Base-by-base conservation (phyloP, 495 filamentous ascomycete species). In the Copromyces sp. region DNA sequence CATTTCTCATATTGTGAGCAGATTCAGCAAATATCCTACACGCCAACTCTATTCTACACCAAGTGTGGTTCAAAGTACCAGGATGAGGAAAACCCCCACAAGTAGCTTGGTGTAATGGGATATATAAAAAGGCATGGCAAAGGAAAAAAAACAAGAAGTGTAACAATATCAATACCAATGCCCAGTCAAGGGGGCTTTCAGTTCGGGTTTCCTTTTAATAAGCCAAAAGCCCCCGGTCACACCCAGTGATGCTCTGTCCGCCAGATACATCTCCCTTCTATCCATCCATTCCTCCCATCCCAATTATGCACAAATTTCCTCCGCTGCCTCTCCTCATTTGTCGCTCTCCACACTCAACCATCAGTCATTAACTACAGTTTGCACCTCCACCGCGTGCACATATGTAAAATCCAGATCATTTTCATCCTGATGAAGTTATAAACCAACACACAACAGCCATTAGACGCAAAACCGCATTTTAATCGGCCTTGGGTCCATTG, bases 401-500 rank as follows among this genome's bases (percentile, higher is more conserved):
- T 65, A 65, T 65, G 53, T 65, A 35, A 65, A 65, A 65, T 65
- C 53, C 53, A 65, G 53, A 65, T 65, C 53, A 35, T 35, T 65
- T 65, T 65, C 29, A 35, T 65, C 53, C 53, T 37, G 53, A 35
- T 35, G 14, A 65, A 65, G 53, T 40, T 65, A 65, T 65, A 65
- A 65, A 65, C 53, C 53, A 65, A 65, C 53, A 65, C 39, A 40
- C 24, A 17, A 35, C 53, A 35, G 6, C 24, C 53, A 8, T 35
- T 4, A 65, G 53, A 8, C 32, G 5, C 14, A 32, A 35, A 29
- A 35, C 29, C 29, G 29, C 17, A 68, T 29, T 39, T 70, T 72
- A 75, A 39, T 77, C 75, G 3, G 39, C 69, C 73, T 75, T 77
- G 44, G 61, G 68, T 16, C 69, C 69, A 39, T 61, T 72, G n/a